A percentile compares a stretch with the other conserved stretches of the same genome.
These are phyloP conservation scores for Candida cerambycidarum DNA, from an alignment of 805 yeast genomes.

Conservation along the genomic window DNA sequence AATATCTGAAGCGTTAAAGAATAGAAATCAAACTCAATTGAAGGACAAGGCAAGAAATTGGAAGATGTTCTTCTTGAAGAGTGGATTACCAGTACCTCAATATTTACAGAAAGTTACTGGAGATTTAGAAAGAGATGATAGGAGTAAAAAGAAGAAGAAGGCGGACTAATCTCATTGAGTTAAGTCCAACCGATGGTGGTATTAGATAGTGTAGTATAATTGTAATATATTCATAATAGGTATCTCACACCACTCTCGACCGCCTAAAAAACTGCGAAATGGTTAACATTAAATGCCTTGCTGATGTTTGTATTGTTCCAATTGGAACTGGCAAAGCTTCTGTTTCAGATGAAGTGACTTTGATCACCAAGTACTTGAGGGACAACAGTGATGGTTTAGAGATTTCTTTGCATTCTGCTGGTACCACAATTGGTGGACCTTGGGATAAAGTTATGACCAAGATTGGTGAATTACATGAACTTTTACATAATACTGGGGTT, in stretches of 20 bases:
- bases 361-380: constrained; percentile 63
- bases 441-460: constrained; percentile 84
- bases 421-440: constrained; percentile 90
- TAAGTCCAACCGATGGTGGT: background rate
- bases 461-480: constrained; percentile 75
- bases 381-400: constrained; percentile 51
- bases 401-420: constrained; percentile 83
- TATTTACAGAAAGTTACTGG: constrained; percentile 87
- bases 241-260: too few species aligned
- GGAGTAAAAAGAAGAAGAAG: constrained; percentile 32
- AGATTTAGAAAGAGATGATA: constrained; percentile 60
- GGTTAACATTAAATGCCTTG: constrained; percentile 64
- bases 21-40: constrained; percentile 86
- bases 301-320: constrained; percentile 85
- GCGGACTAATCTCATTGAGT: background rate
- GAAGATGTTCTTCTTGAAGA: constrained; percentile 82
- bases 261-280: constrained; percentile 5
- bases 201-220: background rate
- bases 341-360: constrained; percentile 77
- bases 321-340: constrained; percentile 79
- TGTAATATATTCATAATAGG: background rate
- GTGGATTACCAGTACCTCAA: constrained; percentile 74
- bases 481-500: constrained; percentile 66
- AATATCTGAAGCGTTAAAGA: constrained; percentile 76
- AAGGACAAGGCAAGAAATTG: constrained; percentile 97